Percentiles rank a stretch among this genome's conserved stretches.
phyloP scores from a whole-genome alignment of 2,329 filamentous ascomycete species.

The Fusarium albidum region DNA sequence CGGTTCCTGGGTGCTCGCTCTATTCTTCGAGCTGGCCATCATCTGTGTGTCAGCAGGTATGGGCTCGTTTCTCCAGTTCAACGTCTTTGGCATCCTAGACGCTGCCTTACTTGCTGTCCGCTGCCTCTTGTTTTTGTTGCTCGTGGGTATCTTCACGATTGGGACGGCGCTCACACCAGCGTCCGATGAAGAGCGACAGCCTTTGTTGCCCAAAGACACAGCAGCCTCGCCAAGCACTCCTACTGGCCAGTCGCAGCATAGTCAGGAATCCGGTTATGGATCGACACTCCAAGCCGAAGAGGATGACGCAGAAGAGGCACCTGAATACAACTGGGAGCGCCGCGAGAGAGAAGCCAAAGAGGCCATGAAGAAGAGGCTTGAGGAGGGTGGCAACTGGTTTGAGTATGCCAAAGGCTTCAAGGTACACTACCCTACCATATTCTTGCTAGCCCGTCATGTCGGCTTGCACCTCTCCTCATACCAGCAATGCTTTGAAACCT shows the following conservation, averaged over 20 bases:
- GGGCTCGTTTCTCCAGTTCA: constrained; percentile 4
- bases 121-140: constrained; percentile 30
- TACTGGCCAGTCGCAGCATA: constrained; percentile 25
- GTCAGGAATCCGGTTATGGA: constrained; percentile 50
- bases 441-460: neutral
- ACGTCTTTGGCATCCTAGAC: constrained; percentile 37
- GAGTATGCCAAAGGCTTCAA: constrained; percentile 78
- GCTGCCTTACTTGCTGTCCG: constrained; percentile 29
- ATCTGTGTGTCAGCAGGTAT: constrained; percentile 40
- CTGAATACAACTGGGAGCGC: constrained; percentile 64
- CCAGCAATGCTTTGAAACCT: neutral
- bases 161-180: constrained; percentile 32
- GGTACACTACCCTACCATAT: constrained; percentile 46
- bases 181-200: constrained; percentile 65
- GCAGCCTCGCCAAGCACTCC: constrained; percentile 34
- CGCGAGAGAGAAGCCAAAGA: constrained; percentile 62
- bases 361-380: constrained; percentile 72
- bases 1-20: constrained; percentile 67
- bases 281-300: constrained; percentile 49
- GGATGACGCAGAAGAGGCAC: constrained; percentile 47
- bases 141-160: constrained; percentile 25
- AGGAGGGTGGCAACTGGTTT: constrained; percentile 79
- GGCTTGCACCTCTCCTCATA: too few species aligned
- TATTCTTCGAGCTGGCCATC: constrained; percentile 63
- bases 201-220: constrained; percentile 56